Base-by-base conservation (phyloP, 768 basidiomycete species). In the Saitozyma sp. region DNA sequence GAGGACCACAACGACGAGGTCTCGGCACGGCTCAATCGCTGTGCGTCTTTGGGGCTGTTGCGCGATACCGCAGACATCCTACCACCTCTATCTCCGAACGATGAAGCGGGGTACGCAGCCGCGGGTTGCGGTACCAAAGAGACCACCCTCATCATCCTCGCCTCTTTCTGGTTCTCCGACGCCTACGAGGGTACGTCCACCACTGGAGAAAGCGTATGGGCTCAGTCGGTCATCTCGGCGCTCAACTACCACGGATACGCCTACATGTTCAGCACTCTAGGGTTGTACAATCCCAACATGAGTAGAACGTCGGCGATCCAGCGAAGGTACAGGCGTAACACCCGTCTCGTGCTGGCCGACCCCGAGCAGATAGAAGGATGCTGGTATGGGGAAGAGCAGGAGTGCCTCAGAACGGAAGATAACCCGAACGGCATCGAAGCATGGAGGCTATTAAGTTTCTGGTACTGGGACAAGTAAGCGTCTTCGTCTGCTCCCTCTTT, bases 401-500 rank as follows among this genome's bases (percentile, higher is more conserved):
- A 58, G 9, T 74, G 73, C 54, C 3, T 68, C 16, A 71, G 67
- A 54, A 67, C 58, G 40, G 48, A 63, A 40, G 59, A 59, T 8
- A 66, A 67, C 58, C 57, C 55, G 38, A 64, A 64, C 3, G 73
- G 73, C 16, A 68, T 74, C 37, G 65, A 67, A 42, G 68, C 59
- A 9, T 74, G 73, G 73, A 69, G 63, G 49, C n/a, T 74, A 39
- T 14, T 71, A 46, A 64, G 64, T 41, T 74, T 74, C 59, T 69
- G 66, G 61, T 74, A 68, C 51, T 74, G 73, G 73, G 73, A 74
- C 58, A 64, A 67, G 73, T 74, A 51, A 67, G 72, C 67, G 3
- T 19, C n/a, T 38, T 55, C 37, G 29, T 52, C 9, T 14, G 17
- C 11, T 37, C 42, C 2, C 13, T 8, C 59, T 60, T 50, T 38